Evolutionary conservation across 2,329 filamentous ascomycete species (phyloP).

Genomic region (Phyllosticta citrichinensis): DNA sequence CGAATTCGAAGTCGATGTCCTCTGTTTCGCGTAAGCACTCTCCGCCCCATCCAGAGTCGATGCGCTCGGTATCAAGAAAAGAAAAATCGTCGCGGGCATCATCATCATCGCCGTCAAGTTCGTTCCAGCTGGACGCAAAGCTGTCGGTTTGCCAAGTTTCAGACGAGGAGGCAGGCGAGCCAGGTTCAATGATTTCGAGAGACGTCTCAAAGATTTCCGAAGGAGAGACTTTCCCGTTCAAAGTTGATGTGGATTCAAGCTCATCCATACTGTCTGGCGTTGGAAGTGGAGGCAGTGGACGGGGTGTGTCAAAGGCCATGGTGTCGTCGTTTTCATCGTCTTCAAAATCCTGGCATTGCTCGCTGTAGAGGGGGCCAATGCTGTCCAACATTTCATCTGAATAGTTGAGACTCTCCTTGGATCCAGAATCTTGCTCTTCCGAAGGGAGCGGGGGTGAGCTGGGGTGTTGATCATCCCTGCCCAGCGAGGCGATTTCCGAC

Average conservation of each 20-base stretch:
- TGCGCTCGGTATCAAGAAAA: conserved; percentile 49
- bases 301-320: background rate
- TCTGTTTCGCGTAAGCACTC: conserved; percentile 89
- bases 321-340: conserved; percentile 2
- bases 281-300: conserved; percentile 5
- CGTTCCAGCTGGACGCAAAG: conserved; percentile 27
- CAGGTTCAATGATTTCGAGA: background rate
- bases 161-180: background rate
- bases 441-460: background rate
- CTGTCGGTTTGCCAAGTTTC: conserved; percentile 26
- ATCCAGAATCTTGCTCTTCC: background rate
- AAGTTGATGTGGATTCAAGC: background rate
- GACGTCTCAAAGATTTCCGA: background rate
- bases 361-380: conserved; percentile 10
- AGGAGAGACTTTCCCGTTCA: background rate
- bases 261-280: conserved; percentile 1
- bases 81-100: conserved; percentile 51
- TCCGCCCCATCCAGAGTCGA: conserved; percentile 64
- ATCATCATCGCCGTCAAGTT: conserved; percentile 38
- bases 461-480: background rate
- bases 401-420: conserved; percentile 3
- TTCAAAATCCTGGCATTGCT: conserved; percentile 4
- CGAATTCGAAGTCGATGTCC: conserved; percentile 99
- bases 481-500: background rate
- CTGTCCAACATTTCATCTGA: conserved; percentile 13